Conservation (phyloP, 176 grass and related monocot genomes). For the Avena insularis region DNA sequence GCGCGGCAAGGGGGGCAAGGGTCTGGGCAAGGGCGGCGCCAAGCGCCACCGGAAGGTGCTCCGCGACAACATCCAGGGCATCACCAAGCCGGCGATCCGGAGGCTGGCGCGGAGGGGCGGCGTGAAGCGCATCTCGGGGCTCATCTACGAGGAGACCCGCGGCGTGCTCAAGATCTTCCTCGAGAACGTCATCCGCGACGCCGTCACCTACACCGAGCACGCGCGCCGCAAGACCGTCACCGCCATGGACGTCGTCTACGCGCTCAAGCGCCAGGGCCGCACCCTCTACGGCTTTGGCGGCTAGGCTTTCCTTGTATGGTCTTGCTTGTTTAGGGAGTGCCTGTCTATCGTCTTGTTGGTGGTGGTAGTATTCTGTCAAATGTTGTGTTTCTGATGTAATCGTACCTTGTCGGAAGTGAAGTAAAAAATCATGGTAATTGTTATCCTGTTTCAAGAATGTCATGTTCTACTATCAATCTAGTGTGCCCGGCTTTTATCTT, state of each 20-base stretch:
- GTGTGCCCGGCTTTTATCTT: too few relatives aligned
- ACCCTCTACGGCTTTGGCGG: slow-evolving; percentile 81
- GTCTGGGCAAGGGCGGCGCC: slow-evolving; percentile 26
- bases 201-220: slow-evolving; percentile 79
- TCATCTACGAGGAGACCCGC: slow-evolving; percentile 79
- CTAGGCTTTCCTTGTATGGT: neutral
- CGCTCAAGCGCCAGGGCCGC: slow-evolving; percentile 75
- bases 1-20: slow-evolving; percentile 32
- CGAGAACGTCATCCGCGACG: slow-evolving; percentile 83
- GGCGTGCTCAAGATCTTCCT: slow-evolving; percentile 85
- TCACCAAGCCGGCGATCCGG: slow-evolving; percentile 89
- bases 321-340: neutral
- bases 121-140: slow-evolving; percentile 71
- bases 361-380: neutral
- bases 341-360: neutral
- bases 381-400: neutral
- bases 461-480: too few relatives aligned
- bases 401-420: neutral
- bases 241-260: slow-evolving; percentile 78
- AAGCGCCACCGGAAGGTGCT: slow-evolving; percentile 93
- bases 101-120: slow-evolving; percentile 69
- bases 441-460: neutral
- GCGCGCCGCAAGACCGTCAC: slow-evolving; percentile 82
- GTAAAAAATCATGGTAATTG: neutral
- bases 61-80: slow-evolving; percentile 93